A percentile compares a stretch with the other conserved stretches of the same genome.
Conservation (phyloP, 805 yeast genomes). For the Spencermartinsiella europaea region DNA sequence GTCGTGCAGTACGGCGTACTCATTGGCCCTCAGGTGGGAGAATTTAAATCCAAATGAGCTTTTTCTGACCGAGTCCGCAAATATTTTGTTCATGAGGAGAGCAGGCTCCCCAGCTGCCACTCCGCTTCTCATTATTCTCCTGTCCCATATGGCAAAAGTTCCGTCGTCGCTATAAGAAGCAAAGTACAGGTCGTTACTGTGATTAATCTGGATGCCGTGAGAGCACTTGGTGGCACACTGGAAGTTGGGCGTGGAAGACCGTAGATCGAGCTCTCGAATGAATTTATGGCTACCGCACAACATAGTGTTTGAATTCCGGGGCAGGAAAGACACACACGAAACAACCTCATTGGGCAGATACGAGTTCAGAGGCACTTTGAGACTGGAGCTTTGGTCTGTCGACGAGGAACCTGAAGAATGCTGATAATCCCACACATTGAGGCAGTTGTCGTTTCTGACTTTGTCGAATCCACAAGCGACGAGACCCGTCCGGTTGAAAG, state of each 20-base stretch:
- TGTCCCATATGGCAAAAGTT: conserved; percentile 59
- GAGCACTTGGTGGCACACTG: conserved; percentile 76
- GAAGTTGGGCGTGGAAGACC: conserved; percentile 47
- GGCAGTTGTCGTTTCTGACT: conserved; percentile 66
- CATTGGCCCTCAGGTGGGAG: conserved; percentile 60
- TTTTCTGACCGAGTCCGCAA: conserved; percentile 19
- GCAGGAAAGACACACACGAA: conserved; percentile 60
- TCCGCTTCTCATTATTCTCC: conserved; percentile 26
- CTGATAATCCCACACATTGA: conserved; percentile 73
- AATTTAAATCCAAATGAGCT: conserved; percentile 23
- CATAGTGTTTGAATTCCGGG: conserved; percentile 48
- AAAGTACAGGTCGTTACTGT: conserved; percentile 59
- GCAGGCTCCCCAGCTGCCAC: conserved; percentile 19
- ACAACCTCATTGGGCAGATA: conserved; percentile 72
- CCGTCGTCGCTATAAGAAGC: conserved; percentile 81
- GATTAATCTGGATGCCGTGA: conserved; percentile 63
- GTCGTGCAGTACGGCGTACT: conserved; percentile 71
- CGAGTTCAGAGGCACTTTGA: conserved; percentile 30
- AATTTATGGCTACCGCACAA: conserved; percentile 74
- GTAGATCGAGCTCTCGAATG: conserved; percentile 69
- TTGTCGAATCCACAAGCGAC: conserved; percentile 78
- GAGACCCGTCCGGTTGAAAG: conserved; percentile 60
- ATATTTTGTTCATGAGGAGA: conserved; percentile 13
- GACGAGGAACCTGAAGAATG: conserved; percentile 32
- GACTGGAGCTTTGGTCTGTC: conserved; percentile 22